Evolutionary conservation across 2,329 filamentous ascomycete species (phyloP).

Genomic region (Huntiella decipiens): DNA sequence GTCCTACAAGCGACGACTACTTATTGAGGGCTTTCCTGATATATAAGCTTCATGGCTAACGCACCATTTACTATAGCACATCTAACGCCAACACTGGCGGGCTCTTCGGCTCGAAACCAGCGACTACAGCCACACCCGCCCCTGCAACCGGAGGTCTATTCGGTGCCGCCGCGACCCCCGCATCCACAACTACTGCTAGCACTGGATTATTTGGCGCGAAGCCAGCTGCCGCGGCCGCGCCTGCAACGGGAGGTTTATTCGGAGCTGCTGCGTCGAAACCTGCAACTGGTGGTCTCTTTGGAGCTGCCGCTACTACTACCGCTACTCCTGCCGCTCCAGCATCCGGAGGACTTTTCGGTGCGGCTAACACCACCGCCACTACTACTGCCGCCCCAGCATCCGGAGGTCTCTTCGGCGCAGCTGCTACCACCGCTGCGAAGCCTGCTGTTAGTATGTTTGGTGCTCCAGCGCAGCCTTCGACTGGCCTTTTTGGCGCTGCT

Average conservation of each 20-base stretch:
- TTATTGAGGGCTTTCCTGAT: too few species aligned
- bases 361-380: background rate
- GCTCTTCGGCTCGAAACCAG: conserved; percentile 10
- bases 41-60: too few species aligned
- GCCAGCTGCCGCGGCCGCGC: conserved; percentile 12
- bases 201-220: conserved; percentile 4
- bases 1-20: too few species aligned
- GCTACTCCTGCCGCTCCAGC: background rate
- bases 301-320: conserved; percentile 13
- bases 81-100: conserved; percentile 12
- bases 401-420: background rate
- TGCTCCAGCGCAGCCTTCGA: conserved; percentile 11
- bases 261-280: conserved; percentile 17
- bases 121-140: conserved; percentile 14
- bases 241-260: conserved; percentile 21
- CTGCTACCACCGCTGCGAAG: conserved; percentile 12
- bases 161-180: conserved; percentile 16
- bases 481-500: background rate
- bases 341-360: background rate
- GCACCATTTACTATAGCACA: background rate
- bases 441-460: conserved; percentile 10
- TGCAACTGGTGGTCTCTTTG: conserved; percentile 18
- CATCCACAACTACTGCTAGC: conserved; percentile 11
- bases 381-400: conserved; percentile 6
- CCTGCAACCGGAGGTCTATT: conserved; percentile 21